Base-by-base conservation (phyloP, 2,329 filamentous ascomycete genomes). In the Dactylonectria estremocensis region DNA sequence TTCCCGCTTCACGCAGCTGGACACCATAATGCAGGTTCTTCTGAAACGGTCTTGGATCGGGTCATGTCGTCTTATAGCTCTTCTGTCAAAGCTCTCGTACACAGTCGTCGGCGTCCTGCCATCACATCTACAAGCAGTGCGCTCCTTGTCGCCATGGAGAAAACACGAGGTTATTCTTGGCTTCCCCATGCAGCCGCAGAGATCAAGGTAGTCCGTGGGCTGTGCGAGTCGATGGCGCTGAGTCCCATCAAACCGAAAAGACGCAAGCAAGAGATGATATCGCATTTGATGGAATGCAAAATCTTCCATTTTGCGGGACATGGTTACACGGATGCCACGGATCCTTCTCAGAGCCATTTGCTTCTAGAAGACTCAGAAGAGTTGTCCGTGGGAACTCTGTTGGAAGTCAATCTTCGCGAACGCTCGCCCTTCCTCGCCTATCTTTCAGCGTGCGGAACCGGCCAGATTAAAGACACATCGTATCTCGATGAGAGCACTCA, bases 251-350 rank as follows among this genome's bases (percentile, higher is more conserved):
- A 52, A 61, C 62, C 67, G 73, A 71, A 33, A 53, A 43, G 14
- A 43, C 8, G 16, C 8, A 43, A 18, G 16, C 40, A 69, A 10
- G 73, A 79, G 3, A 63, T 82, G 2, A 4, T 80, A 1, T 10
- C n/a, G 0, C 46, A 64, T 5, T 62, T 83, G 5, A 50, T 28
- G 4, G 55, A 31, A 0, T 80, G 77, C 69, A 69, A 74, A 11
- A 77, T 84, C 8, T 82, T 83, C 64, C 82, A 84, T 65, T 85
- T 85, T 60, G 82, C 83, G 1, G 79, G 83, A 8, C 82, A 83
- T 63, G 82, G 79, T 1, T 10, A 24, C 7, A 37, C 46, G 1
- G 20, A 63, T 6, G 5, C 28, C 0, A 8, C 22, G 5, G 60
- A 73, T 24, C 70, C 72, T 0, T 64, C 57, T 2, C n/a, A 62